Evolutionary conservation across 2,329 filamentous ascomycete species (phyloP).

Genomic region (Fusarium sp.): DNA sequence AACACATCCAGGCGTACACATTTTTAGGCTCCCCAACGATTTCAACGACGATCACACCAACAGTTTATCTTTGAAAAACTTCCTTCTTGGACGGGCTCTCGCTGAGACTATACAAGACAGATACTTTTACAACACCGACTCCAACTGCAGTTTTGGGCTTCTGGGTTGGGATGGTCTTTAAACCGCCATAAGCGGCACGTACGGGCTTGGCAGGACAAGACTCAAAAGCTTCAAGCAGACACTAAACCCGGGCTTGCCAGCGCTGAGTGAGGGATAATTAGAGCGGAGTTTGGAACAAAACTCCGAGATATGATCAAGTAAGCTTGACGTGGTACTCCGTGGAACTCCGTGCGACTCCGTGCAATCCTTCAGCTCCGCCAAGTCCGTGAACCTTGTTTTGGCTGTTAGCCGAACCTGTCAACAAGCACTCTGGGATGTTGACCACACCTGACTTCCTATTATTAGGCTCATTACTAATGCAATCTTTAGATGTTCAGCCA

Average conservation of each 20-base stretch:
- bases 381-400: not conserved
- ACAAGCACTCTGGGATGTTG: not conserved
- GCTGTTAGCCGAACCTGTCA: not conserved
- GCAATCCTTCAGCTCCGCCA: not conserved
- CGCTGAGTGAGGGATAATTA: not conserved
- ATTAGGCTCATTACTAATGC: not conserved
- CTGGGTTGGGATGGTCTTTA: constrained; percentile 14
- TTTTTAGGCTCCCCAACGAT: not conserved
- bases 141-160: not conserved
- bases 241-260: not conserved
- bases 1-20: not conserved
- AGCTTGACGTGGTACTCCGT: not conserved
- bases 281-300: not conserved
- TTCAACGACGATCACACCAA: not conserved
- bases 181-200: not conserved
- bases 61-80: not conserved
- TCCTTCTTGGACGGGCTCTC: not conserved
- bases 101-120: not conserved
- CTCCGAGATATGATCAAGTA: not conserved
- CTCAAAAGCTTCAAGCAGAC: not conserved
- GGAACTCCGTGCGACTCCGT: not conserved
- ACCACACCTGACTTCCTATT: not conserved
- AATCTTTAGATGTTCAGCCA: not conserved
- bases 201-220: not conserved
- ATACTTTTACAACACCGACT: not conserved